A percentile compares a stretch with the other conserved stretches of the same genome.
Evolutionary conservation across 2,329 filamentous ascomycete genomes (phyloP).

Genomic region (Verticillium albo-atrum): DNA sequence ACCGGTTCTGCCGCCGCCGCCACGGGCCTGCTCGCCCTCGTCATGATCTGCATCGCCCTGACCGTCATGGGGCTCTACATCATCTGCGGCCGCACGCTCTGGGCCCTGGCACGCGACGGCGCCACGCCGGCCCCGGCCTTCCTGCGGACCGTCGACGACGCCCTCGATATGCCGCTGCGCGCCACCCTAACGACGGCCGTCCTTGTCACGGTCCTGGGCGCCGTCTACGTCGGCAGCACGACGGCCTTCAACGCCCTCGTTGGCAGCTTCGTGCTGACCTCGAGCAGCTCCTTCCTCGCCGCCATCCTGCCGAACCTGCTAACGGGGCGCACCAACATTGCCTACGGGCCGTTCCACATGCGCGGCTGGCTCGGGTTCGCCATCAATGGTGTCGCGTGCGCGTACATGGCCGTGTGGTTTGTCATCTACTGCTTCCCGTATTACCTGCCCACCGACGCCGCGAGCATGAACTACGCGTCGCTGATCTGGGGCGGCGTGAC

Average conservation of each 20-base stretch:
- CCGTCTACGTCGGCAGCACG: conserved; percentile 61
- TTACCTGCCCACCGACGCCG: conserved; percentile 35
- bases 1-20: conserved; percentile 47
- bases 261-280: conserved; percentile 37
- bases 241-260: conserved; percentile 66
- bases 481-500: conserved; percentile 39
- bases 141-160: conserved; percentile 22
- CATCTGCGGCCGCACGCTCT: conserved; percentile 33
- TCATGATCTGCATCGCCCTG: conserved; percentile 31
- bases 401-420: conserved; percentile 56
- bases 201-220: conserved; percentile 49
- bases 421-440: conserved; percentile 61
- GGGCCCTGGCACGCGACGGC: conserved; percentile 35
- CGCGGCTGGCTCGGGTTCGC: conserved; percentile 38
- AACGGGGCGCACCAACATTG: conserved; percentile 28
- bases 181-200: conserved; percentile 45
- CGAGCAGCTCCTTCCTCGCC: conserved; percentile 52
- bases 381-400: conserved; percentile 46
- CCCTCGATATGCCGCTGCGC: conserved; percentile 29
- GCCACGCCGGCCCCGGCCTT: conserved; percentile 26
- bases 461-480: conserved; percentile 49
- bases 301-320: conserved; percentile 57
- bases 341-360: conserved; percentile 56
- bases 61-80: conserved; percentile 31
- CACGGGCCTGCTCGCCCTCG: conserved; percentile 40